Conservation (phyloP, 139 green algal genomes). For the Limnomonas spitsbergensis region DNA sequence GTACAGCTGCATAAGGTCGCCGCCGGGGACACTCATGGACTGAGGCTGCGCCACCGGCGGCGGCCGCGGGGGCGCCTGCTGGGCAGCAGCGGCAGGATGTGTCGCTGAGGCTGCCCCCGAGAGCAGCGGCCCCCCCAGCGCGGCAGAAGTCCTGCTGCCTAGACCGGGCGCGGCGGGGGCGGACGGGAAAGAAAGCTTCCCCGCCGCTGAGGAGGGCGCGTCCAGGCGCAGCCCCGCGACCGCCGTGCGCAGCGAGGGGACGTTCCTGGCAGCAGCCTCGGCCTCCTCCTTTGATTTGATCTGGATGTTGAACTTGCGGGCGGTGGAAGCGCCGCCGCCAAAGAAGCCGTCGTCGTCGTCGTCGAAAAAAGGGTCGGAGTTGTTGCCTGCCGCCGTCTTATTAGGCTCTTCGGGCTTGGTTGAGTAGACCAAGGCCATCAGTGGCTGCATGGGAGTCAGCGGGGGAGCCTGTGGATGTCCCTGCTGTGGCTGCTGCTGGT, state of each 20-base stretch:
- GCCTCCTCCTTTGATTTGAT: not conserved
- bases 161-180: no score
- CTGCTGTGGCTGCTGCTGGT: conserved; percentile 22
- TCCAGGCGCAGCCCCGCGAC: not conserved
- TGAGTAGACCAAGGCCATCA: not conserved
- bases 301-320: conserved; percentile 19
- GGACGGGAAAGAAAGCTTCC: no score
- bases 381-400: not conserved
- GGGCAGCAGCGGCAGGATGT: no score
- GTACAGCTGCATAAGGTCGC: conserved; percentile 16
- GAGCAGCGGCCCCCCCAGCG: no score
- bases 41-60: not conserved
- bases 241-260: not conserved
- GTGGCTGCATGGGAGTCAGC: not conserved
- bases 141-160: no score
- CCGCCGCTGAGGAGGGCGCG: not conserved
- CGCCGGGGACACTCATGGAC: no score
- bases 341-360: not conserved
- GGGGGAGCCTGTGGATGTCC: no score
- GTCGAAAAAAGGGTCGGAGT: not conserved
- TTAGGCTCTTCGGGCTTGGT: not conserved
- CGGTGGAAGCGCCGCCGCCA: conserved; percentile 1
- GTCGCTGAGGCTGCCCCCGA: no score
- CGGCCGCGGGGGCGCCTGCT: no score
- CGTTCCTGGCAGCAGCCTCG: not conserved